Evolutionary conservation across 2,329 filamentous ascomycete species (phyloP).

Genomic region (Xylaria sp.): DNA sequence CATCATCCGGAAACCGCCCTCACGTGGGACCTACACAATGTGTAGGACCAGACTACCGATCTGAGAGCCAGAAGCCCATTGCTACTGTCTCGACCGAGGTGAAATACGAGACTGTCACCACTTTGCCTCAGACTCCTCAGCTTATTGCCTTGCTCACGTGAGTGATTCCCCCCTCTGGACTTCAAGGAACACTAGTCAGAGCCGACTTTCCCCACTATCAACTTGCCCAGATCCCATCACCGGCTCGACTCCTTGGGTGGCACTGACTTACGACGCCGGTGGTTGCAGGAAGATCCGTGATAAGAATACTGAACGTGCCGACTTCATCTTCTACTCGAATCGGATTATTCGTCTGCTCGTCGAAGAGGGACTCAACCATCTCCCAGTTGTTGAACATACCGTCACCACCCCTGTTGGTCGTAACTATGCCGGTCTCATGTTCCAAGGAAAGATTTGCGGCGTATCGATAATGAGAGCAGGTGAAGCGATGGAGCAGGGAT

Average conservation of each 20-base stretch:
- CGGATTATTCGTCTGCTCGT: constrained; percentile 96
- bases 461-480: constrained; percentile 98
- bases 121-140: constrained; percentile 92
- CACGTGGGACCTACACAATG: constrained; percentile 65
- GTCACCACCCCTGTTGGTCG: constrained; percentile 92
- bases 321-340: constrained; percentile 99
- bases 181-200: constrained; percentile 8
- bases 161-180: constrained; percentile 57
- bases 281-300: constrained; percentile 90
- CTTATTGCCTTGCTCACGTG: constrained; percentile 97
- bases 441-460: constrained; percentile 97
- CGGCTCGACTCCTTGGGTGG: not conserved
- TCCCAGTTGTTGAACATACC: constrained; percentile 88
- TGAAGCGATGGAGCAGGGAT: constrained; percentile 97
- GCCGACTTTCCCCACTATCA: constrained; percentile 6
- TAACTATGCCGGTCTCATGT: constrained; percentile 89
- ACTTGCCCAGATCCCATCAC: not conserved
- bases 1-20: constrained; percentile 48
- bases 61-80: constrained; percentile 80
- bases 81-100: constrained; percentile 90
- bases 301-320: constrained; percentile 86
- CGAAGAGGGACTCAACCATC: constrained; percentile 95
- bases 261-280: constrained; percentile 32
- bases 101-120: constrained; percentile 85
- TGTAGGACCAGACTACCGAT: constrained; percentile 83